phyloP scores from a whole-genome alignment of 352 stramenopile species.

The Globisporangium camurandrum region DNA sequence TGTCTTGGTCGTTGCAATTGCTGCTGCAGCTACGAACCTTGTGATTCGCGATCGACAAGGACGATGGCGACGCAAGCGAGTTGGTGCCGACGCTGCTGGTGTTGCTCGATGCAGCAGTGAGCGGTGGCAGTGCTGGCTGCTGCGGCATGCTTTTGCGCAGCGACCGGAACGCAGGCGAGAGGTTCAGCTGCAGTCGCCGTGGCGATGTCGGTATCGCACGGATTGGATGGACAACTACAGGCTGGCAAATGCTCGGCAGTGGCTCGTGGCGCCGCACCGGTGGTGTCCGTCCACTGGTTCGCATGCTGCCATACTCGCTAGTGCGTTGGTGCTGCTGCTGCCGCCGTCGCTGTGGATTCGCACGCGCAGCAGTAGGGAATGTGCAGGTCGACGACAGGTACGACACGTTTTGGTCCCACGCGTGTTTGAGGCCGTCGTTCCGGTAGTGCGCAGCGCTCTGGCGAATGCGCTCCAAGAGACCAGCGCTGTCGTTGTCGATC shows the following conservation, averaged over 20 bases:
- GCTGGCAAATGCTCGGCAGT: conserved; percentile 20
- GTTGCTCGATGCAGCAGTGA: conserved; percentile 19
- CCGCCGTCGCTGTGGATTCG: conserved; percentile 11
- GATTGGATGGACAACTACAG: conserved; percentile 36
- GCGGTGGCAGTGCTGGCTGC: conserved; percentile 47
- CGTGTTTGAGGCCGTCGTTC: conserved; percentile 41
- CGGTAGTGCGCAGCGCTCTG: conserved; percentile 57
- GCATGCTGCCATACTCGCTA: not conserved
- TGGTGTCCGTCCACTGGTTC: not conserved
- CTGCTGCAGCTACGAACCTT: not conserved
- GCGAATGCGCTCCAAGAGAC: conserved; percentile 48
- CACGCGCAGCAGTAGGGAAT: conserved; percentile 29
- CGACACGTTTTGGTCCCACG: conserved; percentile 64
- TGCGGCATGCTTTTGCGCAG: conserved; percentile 64
- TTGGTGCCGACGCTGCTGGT: conserved; percentile 2
- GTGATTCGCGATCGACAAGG: not conserved
- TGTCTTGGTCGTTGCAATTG: too few relatives aligned
- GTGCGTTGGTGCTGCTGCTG: not conserved
- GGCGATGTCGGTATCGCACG: conserved; percentile 47
- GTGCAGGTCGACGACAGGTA: conserved; percentile 69
- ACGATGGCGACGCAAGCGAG: conserved; percentile 3
- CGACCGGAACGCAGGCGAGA: conserved; percentile 53
- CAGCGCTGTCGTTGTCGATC: conserved; percentile 54
- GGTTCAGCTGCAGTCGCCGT: conserved; percentile 41
- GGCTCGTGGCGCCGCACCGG: conserved; percentile 3